Base-by-base conservation (phyloP, 2,329 filamentous ascomycete species). In the Trichoderma guizhouense region DNA sequence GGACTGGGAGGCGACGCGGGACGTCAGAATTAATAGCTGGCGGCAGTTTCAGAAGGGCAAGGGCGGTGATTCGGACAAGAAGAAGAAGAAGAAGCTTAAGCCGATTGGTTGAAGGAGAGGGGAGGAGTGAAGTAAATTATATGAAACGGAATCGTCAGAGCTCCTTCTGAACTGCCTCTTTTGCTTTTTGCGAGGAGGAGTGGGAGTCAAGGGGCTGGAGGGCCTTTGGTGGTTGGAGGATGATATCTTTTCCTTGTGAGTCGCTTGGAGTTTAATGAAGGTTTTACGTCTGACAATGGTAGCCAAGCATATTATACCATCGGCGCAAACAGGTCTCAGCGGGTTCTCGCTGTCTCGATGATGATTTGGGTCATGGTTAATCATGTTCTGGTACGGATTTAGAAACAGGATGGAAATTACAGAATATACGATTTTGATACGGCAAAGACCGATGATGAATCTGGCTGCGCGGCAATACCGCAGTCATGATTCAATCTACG, bases 11-110 rank as follows among this genome's bases (percentile, higher is more conserved):
- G 91, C 93, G 78, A 97, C 92, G 30, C 86, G 96, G 61, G 96
- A 99, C 73, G 89, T 94, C 83, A 88, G 96, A 75, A 98, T 99
- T 82, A 93, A 91, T 75, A 97, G 92, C 81, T 99, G 96, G 96
- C 89, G 96, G 71, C 89, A 94, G 75, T 99, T 97, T 78, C 91
- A 96, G 81, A 96, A 97, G 84, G 89, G 88, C 73, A 90, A 87
- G 82, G 85, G 84, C 57, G 83, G 81, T 21, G 81, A 79, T 18
- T 78, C 79, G 75, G 83, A 82, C 53, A 87, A 87, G 82, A 91
- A 90, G 83, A 91, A 90, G 81, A 88, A 90, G 82, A 93, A 92
- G 85, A 93, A 93, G 85, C 83, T 89, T 68, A 90, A 90, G 85
- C 87, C 87, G 1, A 88, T 90, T 72, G 88, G 87, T 39, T 89